A percentile compares a stretch with the other conserved stretches of the same genome.
phyloP scores from a whole-genome alignment of 805 yeast genomes.

The Candida coleopterorum region DNA sequence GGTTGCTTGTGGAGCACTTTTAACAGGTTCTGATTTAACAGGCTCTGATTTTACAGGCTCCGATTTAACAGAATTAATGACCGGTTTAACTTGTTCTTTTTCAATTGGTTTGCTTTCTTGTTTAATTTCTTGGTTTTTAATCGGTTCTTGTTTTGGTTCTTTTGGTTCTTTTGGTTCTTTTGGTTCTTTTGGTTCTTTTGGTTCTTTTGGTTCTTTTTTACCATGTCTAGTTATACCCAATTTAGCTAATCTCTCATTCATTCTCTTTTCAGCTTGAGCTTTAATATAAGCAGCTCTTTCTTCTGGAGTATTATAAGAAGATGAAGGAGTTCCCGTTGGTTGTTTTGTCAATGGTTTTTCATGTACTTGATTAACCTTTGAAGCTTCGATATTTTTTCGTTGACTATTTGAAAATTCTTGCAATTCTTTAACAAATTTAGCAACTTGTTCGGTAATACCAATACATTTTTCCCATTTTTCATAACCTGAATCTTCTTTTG shows the following conservation, averaged over 20 bases:
- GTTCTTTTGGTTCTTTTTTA: not conserved
- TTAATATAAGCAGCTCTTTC: slow-evolving; percentile 77
- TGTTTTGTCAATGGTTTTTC: slow-evolving; percentile 11
- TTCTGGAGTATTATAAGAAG: slow-evolving; percentile 43
- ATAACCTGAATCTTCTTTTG: slow-evolving; percentile 45
- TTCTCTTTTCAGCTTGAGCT: slow-evolving; percentile 68
- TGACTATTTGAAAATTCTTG: slow-evolving; percentile 18
- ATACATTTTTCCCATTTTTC: slow-evolving; percentile 79
- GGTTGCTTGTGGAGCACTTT: slow-evolving; percentile 1
- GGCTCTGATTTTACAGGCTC: slow-evolving; percentile 3
- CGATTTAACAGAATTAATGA: not conserved
- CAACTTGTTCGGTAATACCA: slow-evolving; percentile 64
- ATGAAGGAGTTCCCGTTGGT: slow-evolving; percentile 11
- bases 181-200: not conserved
- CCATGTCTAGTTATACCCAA: slow-evolving; percentile 58
- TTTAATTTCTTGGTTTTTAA: slow-evolving; percentile 1
- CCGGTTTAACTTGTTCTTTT: slow-evolving; percentile 1
- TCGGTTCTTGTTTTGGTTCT: slow-evolving; percentile 5
- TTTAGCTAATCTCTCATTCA: slow-evolving; percentile 81
- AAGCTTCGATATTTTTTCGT: slow-evolving; percentile 3
- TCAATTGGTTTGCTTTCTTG: slow-evolving; percentile 1
- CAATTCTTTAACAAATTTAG: slow-evolving; percentile 55
- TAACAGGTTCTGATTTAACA: slow-evolving; percentile 7
- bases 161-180: slow-evolving; percentile 3
- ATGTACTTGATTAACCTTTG: slow-evolving; percentile 1